phyloP scores from a whole-genome alignment of 805 yeast species.

The Grigorovia yakushimaensis region DNA sequence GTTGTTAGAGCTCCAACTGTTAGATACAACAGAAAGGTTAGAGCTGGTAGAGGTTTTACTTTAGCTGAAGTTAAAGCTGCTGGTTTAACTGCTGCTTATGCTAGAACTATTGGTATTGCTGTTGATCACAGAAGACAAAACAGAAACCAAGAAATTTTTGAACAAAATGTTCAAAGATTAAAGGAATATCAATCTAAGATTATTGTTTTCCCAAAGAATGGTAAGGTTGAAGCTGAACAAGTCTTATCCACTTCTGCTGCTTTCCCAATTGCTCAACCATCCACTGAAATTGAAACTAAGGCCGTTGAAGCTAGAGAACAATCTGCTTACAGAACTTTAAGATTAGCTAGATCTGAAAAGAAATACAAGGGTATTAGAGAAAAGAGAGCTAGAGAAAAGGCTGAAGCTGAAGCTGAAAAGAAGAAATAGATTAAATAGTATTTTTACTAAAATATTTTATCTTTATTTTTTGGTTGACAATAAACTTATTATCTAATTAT shows the following conservation, averaged over 20 bases:
- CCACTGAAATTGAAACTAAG: slow-evolving; percentile 68
- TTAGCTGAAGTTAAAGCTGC: slow-evolving; percentile 97
- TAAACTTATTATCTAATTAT: not conserved
- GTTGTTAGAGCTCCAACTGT: slow-evolving; percentile 97
- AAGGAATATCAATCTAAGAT: slow-evolving; percentile 92
- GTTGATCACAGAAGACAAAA: slow-evolving; percentile 99
- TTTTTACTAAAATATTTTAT: not conserved
- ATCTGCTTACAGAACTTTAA: slow-evolving; percentile 88
- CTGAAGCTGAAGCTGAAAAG: slow-evolving; percentile 99
- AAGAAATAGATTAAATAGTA: slow-evolving; percentile 53
- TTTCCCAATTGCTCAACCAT: slow-evolving; percentile 86
- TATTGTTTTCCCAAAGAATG: slow-evolving; percentile 91
- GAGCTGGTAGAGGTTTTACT: slow-evolving; percentile 99
- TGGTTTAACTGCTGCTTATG: slow-evolving; percentile 87
- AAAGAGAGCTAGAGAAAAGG: slow-evolving; percentile 94
- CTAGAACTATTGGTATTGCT: slow-evolving; percentile 97
- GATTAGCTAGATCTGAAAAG: slow-evolving; percentile 91
- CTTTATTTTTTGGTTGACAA: not conserved
- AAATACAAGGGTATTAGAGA: slow-evolving; percentile 92
- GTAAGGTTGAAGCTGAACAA: slow-evolving; percentile 72
- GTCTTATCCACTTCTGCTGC: slow-evolving; percentile 61
- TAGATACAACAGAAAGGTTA: slow-evolving; percentile 98
- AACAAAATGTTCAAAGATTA: slow-evolving; percentile 91
- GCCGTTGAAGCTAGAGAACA: slow-evolving; percentile 71
- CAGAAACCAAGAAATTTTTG: slow-evolving; percentile 93